Evolutionary conservation across 352 stramenopile genomes (phyloP).

Genomic region (Phytophthora pistaciae): DNA sequence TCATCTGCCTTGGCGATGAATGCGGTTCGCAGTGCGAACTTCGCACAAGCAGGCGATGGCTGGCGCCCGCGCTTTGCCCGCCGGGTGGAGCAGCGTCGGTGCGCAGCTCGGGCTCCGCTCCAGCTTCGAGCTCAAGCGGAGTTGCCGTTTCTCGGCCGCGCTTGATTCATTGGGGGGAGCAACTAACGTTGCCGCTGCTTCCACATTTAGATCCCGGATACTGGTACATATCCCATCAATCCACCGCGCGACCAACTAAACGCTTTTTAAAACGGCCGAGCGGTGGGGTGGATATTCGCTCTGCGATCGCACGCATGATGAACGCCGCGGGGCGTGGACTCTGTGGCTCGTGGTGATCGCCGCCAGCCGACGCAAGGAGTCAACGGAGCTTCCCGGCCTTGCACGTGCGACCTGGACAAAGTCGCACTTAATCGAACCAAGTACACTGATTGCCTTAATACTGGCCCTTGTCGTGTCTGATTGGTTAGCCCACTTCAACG

Average conservation of each 20-base stretch:
- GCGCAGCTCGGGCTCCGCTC: not conserved
- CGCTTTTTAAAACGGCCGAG: not conserved
- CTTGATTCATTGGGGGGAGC: not conserved
- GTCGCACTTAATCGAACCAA: constrained; percentile 5
- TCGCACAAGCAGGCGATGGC: constrained; percentile 19
- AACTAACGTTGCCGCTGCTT: not conserved
- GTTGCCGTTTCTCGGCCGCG: constrained; percentile 1
- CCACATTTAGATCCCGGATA: not conserved
- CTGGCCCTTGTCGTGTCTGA: not conserved
- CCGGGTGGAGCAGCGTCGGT: not conserved
- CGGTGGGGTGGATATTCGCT: not conserved
- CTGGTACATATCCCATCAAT: not conserved
- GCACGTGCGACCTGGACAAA: not conserved
- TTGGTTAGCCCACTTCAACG: constrained; percentile 26
- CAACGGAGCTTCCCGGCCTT: not conserved
- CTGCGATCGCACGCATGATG: not conserved
- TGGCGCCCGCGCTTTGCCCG: not conserved
- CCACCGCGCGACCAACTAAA: not conserved
- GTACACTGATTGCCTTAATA: not conserved
- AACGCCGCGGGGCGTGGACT: not conserved
- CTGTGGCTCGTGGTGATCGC: not conserved
- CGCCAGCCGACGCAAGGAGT: too few species aligned
- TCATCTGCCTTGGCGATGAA: constrained; percentile 15
- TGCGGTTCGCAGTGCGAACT: too few species aligned
- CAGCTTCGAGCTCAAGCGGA: too few species aligned